Evolutionary conservation across 495 filamentous ascomycete species (phyloP), one percentile per base, ranked within the genome.

Genomic region (Penicillium soppii): DNA sequence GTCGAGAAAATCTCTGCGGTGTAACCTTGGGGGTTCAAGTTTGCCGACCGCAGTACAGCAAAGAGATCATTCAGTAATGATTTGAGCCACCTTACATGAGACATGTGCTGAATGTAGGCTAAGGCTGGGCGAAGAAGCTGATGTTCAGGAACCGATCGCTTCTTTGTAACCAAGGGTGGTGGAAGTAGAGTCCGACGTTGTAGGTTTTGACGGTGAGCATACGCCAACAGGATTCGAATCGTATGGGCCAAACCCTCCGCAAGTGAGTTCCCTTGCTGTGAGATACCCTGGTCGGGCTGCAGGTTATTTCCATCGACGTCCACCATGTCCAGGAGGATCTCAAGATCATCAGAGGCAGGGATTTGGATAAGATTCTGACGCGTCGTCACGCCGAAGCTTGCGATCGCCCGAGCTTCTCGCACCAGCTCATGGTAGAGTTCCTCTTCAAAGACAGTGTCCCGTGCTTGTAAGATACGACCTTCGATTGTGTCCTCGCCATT

Each of bases 351-450:
- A 7, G 77, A 73, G 3, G 80, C 61, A n/a, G 79, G 71, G 56
- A 84, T 81, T n/a, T 65, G 80, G 35, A 86, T 73, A 35, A 73
- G 71, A 47, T 80, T 82, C 23, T 80, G 77, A 22, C 76, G 73
- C 4, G 83, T 75, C 13, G 77, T 81, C 9, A 96, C 84, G 7
- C 84, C 79, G 19, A 83, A 81, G 35, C 79, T 79, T 8, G 82
- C 76, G 30, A 95, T 70, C 0, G 77, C 70, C 5, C 90, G 83
- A 2, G 87, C 85, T 69, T 99, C 95, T 9, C 88, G 80, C 40
- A 85, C 82, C 17, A 99, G 67, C 67, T 97, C 94, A 54, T 95
- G 84, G 77, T 91, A 95, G n/a, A 99, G 69, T 62, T 99, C 95
- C 59, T 96, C 86, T 46, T 92, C 88, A 61, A 89, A 97, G 1